Evolutionary conservation across 345 rosid species (phyloP), one percentile per base, ranked within the genome.

Genomic region (Conringia planisiliqua): DNA sequence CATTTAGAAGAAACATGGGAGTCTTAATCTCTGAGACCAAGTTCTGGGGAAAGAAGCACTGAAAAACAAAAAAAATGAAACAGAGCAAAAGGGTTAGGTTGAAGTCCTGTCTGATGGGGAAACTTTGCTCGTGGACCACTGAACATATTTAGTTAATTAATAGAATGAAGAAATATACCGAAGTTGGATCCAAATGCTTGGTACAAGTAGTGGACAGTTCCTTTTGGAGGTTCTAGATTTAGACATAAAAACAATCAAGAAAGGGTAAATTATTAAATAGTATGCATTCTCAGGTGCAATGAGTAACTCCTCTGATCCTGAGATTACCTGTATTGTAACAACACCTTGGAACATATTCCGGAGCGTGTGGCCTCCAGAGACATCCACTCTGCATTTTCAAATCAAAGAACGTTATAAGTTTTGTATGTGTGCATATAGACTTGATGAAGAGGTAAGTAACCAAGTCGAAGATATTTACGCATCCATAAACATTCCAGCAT

Each of bases 11-110:
- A 75, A 90, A 90, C 78, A 90, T 66, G 5, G 97, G 96, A 18
- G 97, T 86, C 78, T 85, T 87, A 9, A 92, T 82, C 69, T 79
- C 78, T 30, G 84, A 83, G 4, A 92, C 81, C 74, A 86, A 62
- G 79, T 90, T 88, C 74, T 92, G 94, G 4, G 97, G 94, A 79
- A 92, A 92, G 84, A 92, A 92, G 83, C 97, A 92, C 94, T 92
- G 75, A 16, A 33, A 36, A 27, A 66, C 29, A 35, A 26, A 66
- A 35, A 26, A 66, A 56, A 39, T 73, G 62, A 62, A 55, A 54
- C 20, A 71, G 48, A 11, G 36, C 54, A 67, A 69, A 30, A 42
- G 24, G 29, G 38, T 32, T 56, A 30, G 55, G n/a, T 62, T 84
- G 65, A 87, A 84, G 56, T 20, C 58, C 3, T 52, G 52, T 62